These are phyloP conservation scores for Corchorus capsularis DNA, from an alignment of 345 rosid species.

Conservation along the genomic window DNA sequence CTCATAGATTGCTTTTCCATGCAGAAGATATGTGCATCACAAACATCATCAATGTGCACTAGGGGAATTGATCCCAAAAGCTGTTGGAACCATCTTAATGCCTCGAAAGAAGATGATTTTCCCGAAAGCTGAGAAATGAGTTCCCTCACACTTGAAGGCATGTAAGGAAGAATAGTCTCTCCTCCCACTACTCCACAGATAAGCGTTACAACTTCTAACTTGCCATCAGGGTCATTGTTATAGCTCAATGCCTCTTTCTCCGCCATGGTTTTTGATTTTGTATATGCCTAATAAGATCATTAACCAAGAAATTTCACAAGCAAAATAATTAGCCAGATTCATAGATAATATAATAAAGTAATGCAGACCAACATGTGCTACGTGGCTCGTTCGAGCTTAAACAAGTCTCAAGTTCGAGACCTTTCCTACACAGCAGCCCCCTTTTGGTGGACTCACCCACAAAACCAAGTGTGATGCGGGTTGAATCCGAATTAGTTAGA, in stretches of 20 bases:
- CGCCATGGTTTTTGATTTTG: constrained; percentile 26
- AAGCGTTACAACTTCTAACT: constrained; percentile 30
- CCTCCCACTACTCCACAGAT: constrained; percentile 32
- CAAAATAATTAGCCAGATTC: no score
- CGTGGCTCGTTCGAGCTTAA: no score
- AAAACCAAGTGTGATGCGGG: no score
- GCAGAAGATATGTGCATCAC: constrained; percentile 41
- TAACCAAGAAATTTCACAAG: no score
- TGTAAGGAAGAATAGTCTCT: constrained; percentile 5
- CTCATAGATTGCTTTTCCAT: constrained; percentile 29
- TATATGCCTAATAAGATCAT: constrained; percentile 8
- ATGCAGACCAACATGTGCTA: no score
- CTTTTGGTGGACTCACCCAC: no score
- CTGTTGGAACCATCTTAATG: constrained; percentile 14
- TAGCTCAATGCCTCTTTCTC: constrained; percentile 31
- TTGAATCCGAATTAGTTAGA: no score
- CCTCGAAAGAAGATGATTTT: background rate
- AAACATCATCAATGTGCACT: constrained; percentile 32
- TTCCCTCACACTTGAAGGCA: constrained; percentile 10
- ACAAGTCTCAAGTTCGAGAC: no score
- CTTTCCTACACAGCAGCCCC: no score
- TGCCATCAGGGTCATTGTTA: constrained; percentile 5
- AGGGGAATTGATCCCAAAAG: constrained; percentile 27
- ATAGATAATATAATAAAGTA: no score
- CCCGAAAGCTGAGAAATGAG: constrained; percentile 18